Evolutionary conservation across 768 basidiomycete genomes (phyloP).

Genomic region (Auriscalpium vulgare): DNA sequence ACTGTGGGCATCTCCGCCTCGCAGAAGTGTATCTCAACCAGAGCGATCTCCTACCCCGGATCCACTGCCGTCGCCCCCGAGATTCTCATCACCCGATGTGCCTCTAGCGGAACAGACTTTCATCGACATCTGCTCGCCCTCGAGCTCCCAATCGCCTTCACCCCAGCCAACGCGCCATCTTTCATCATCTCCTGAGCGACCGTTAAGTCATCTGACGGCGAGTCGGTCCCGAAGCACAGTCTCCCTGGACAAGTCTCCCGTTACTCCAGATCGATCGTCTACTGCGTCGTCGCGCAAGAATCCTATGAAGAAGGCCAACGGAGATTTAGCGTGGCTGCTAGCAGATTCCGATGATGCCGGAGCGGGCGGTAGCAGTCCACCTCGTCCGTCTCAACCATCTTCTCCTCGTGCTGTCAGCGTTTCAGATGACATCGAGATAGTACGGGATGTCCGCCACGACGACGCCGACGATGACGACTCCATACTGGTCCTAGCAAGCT

Average conservation of each 20-base stretch:
- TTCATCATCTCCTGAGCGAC: background rate
- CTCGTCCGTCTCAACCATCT: background rate
- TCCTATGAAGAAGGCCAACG: background rate
- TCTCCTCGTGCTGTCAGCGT: background rate
- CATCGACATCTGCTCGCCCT: slow-evolving; percentile 13
- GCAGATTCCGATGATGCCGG: slow-evolving; percentile 11
- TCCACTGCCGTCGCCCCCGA: background rate
- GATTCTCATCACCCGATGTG: background rate
- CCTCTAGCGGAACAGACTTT: slow-evolving; percentile 8
- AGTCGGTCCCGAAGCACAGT: background rate
- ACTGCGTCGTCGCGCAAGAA: background rate
- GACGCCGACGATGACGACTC: background rate
- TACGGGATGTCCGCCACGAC: slow-evolving; percentile 2
- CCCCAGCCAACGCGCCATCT: background rate
- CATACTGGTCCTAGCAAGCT: background rate
- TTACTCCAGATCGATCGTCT: background rate
- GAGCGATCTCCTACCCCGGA: slow-evolving; percentile 1
- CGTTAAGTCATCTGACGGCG: background rate
- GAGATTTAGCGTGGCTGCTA: slow-evolving; percentile 14
- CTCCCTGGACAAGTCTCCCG: background rate
- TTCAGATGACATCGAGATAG: slow-evolving; percentile 7
- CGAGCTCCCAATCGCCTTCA: slow-evolving; percentile 7
- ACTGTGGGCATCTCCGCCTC: slow-evolving; percentile 13
- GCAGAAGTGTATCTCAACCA: background rate
- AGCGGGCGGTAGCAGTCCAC: slow-evolving; percentile 1